Conservation (phyloP, 257 asterid species). For the Capsicum rhomboideum region DNA sequence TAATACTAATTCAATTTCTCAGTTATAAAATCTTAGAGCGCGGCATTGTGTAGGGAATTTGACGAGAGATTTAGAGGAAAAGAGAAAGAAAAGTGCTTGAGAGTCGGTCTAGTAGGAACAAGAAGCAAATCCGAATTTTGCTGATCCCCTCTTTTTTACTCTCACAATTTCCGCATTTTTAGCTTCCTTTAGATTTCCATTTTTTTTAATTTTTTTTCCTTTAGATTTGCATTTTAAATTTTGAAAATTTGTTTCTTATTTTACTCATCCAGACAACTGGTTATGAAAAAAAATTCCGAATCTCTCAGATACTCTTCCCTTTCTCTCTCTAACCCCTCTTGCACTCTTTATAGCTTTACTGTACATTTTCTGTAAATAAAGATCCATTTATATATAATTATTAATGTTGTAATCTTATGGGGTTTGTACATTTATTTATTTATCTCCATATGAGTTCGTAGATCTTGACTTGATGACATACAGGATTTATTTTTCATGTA, state of each 20-base stretch:
- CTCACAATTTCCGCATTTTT: slow-evolving; percentile 14
- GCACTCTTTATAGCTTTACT: background rate
- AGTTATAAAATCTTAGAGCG: too few species aligned
- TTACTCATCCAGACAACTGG: slow-evolving; percentile 36
- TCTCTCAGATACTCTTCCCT: slow-evolving; percentile 30
- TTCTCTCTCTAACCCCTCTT: too few species aligned
- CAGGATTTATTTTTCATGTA: slow-evolving; percentile 17
- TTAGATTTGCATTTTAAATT: slow-evolving; percentile 61
- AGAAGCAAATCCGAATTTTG: too few species aligned
- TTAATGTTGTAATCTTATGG: too few species aligned
- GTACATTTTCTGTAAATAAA: background rate
- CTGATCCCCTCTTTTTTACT: too few species aligned
- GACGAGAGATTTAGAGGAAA: background rate
- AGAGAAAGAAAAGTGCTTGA: slow-evolving; percentile 10
- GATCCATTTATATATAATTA: background rate
- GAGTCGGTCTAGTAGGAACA: slow-evolving; percentile 31
- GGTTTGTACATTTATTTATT: background rate
- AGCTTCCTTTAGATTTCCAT: background rate
- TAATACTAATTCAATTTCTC: too few species aligned
- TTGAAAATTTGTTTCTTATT: too few species aligned
- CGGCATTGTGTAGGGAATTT: too few species aligned
- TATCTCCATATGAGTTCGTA: slow-evolving; percentile 30
- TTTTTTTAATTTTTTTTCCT: slow-evolving; percentile 26
- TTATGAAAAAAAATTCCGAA: slow-evolving; percentile 46
- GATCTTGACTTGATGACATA: slow-evolving; percentile 24